Conservation (phyloP, 192 early-diverging fungal species). For the Geosiphon pyriformis region DNA sequence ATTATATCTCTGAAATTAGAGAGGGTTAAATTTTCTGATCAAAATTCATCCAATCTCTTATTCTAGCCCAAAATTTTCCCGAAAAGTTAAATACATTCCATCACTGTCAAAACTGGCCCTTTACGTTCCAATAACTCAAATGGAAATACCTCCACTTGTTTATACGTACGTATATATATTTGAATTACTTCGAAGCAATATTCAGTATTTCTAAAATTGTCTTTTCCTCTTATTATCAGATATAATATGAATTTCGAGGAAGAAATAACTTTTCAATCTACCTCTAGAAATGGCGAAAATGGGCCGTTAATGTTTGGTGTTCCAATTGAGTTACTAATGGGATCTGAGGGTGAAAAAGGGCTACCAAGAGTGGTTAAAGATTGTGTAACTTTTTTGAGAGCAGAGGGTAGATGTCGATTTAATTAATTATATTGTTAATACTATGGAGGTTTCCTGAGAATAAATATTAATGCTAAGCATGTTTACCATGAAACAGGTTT, state of each 20-base stretch:
- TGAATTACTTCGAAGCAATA: not conserved
- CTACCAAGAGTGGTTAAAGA: conserved; percentile 72
- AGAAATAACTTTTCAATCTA: conserved; percentile 37
- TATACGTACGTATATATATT: conserved; percentile 42
- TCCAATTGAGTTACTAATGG: conserved; percentile 70
- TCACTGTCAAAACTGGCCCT: conserved; percentile 61
- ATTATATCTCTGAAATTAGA: not conserved
- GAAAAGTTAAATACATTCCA: conserved; percentile 78
- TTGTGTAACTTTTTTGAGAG: conserved; percentile 63
- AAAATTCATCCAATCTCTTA: conserved; percentile 6
- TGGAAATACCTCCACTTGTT: conserved; percentile 70
- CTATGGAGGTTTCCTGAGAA: not conserved
- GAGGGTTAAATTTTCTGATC: not conserved
- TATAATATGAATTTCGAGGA: conserved; percentile 40
- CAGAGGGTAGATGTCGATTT: conserved; percentile 42
- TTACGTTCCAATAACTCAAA: conserved; percentile 65
- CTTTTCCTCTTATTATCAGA: conserved; percentile 15
- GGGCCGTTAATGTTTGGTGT: conserved; percentile 65
- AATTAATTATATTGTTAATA: not conserved
- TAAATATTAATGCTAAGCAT: not conserved
- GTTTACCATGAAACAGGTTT: conserved; percentile 45
- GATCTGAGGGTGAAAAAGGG: conserved; percentile 62
- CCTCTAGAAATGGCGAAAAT: conserved; percentile 26
- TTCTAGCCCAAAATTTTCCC: conserved; percentile 81
- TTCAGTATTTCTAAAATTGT: not conserved